Conservation (phyloP, 768 basidiomycete species). For the Kwoniella bestiolae region DNA sequence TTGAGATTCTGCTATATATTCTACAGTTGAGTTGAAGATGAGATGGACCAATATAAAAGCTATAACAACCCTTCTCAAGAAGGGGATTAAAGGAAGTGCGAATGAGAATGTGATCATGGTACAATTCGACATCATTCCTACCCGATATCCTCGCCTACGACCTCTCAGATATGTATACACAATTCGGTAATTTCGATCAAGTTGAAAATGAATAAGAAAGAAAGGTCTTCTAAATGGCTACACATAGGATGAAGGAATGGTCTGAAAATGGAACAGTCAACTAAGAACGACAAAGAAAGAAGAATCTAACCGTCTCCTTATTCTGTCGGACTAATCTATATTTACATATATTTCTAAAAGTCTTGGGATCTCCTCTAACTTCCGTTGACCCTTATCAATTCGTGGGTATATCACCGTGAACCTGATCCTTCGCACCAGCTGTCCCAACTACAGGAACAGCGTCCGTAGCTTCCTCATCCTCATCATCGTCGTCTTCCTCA, state of each 20-base stretch:
- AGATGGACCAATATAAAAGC: background rate
- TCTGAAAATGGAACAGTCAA: too few species aligned
- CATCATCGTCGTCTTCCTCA: background rate
- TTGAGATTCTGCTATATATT: background rate
- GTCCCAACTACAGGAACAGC: background rate
- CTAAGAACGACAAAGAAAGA: background rate
- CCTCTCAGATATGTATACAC: too few species aligned
- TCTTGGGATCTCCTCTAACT: background rate
- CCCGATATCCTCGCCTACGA: too few species aligned
- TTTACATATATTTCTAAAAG: background rate
- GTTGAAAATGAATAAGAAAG: background rate
- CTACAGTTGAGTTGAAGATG: too few species aligned
- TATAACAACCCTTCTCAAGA: too few species aligned
- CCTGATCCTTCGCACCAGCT: background rate
- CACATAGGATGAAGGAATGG: background rate
- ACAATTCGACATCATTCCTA: too few species aligned
- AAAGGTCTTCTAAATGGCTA: background rate
- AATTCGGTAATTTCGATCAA: too few species aligned
- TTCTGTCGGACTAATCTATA: background rate
- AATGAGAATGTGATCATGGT: too few species aligned
- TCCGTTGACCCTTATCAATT: background rate
- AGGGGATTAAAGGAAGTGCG: too few species aligned
- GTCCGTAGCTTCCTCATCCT: background rate
- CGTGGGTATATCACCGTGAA: conserved; percentile 6
- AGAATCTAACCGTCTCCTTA: background rate